Percentiles rank a stretch among this genome's conserved stretches.
phyloP scores from a whole-genome alignment of 1,284 basidiomycete genomes.

The Flammula alnicola region DNA sequence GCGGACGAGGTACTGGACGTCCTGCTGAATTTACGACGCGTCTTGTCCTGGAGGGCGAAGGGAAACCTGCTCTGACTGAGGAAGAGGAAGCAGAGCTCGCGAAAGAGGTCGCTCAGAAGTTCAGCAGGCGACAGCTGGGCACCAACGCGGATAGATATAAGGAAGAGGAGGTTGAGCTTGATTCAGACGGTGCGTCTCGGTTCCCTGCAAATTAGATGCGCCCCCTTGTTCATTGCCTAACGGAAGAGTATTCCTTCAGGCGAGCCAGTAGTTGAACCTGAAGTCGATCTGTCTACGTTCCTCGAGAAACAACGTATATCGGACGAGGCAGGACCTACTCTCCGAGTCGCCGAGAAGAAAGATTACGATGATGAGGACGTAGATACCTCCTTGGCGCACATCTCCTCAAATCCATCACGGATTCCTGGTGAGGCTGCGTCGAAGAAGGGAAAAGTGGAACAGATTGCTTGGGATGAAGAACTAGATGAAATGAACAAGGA shows the following conservation, averaged over 20 bases:
- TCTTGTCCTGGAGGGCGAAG: constrained; percentile 63
- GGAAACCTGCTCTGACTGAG: constrained; percentile 29
- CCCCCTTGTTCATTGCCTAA: no score
- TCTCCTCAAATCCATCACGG: constrained; percentile 37
- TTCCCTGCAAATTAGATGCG: background rate
- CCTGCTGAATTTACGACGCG: constrained; percentile 66
- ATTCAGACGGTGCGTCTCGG: constrained; percentile 61
- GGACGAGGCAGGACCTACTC: constrained; percentile 39
- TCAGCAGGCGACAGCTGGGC: constrained; percentile 58
- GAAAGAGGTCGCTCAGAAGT: constrained; percentile 54
- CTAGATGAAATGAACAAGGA: constrained; percentile 69
- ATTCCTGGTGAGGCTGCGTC: constrained; percentile 27
- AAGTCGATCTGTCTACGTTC: constrained; percentile 72
- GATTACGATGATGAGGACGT: constrained; percentile 66
- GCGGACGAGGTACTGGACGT: constrained; percentile 60
- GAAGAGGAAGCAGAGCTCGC: constrained; percentile 54
- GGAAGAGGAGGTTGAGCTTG: constrained; percentile 67
- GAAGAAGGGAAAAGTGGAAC: constrained; percentile 65
- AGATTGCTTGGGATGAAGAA: constrained; percentile 68
- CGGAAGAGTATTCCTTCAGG: constrained; percentile 42
- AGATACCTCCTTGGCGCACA: constrained; percentile 60
- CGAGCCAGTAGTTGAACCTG: constrained; percentile 69
- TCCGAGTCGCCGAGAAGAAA: constrained; percentile 36
- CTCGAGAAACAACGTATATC: constrained; percentile 62
- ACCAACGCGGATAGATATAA: constrained; percentile 74